Evolutionary conservation across 768 basidiomycete genomes (phyloP).

Genomic region (Macrocybe gigantea): DNA sequence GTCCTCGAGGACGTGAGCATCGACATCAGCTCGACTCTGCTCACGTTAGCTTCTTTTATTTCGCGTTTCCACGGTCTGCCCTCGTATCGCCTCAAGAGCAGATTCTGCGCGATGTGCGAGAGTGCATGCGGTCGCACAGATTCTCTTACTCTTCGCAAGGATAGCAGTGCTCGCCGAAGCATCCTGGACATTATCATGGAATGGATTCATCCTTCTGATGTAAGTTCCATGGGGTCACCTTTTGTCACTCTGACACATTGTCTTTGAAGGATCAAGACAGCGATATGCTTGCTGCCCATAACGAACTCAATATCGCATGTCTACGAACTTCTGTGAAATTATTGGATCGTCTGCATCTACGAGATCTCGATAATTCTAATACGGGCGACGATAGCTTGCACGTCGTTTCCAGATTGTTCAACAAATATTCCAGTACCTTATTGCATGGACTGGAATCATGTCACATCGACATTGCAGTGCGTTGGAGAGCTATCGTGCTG

Average conservation of each 20-base stretch:
- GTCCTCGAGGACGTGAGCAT: conserved; percentile 56
- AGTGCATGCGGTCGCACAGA: conserved; percentile 59
- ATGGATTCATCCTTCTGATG: conserved; percentile 60
- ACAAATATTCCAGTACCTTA: conserved; percentile 66
- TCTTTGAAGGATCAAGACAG: conserved; percentile 25
- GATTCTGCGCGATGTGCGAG: conserved; percentile 71
- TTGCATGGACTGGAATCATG: conserved; percentile 53
- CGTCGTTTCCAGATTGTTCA: conserved; percentile 73
- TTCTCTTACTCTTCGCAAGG: conserved; percentile 58
- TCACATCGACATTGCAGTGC: conserved; percentile 41
- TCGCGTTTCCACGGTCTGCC: conserved; percentile 49
- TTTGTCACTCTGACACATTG: background rate
- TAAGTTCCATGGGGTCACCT: conserved; percentile 23
- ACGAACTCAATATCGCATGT: conserved; percentile 70
- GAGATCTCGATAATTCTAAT: conserved; percentile 43
- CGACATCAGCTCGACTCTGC: conserved; percentile 56
- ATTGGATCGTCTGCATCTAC: conserved; percentile 68
- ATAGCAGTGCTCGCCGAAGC: conserved; percentile 58
- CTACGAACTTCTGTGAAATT: conserved; percentile 72
- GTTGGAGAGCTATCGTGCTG: conserved; percentile 6
- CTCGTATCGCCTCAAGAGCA: conserved; percentile 62
- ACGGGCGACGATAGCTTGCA: conserved; percentile 62
- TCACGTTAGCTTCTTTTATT: conserved; percentile 59
- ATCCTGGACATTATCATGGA: conserved; percentile 74
- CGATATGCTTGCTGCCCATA: conserved; percentile 32